phyloP scores from a whole-genome alignment of 1,284 basidiomycete species.

The Leccinum angustisporum region DNA sequence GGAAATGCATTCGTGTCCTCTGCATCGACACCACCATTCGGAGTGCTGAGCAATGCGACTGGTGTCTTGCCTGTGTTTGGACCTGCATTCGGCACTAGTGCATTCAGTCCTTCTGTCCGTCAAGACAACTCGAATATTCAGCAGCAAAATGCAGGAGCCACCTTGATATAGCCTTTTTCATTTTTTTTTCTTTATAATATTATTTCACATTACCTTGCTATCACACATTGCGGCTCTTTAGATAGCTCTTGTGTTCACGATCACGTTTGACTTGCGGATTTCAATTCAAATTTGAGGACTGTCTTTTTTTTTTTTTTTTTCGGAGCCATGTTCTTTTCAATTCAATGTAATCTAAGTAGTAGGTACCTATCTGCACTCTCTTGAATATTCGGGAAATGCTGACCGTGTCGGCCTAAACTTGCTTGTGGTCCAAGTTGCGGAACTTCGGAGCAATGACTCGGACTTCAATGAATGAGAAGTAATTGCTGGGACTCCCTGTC shows the following conservation, averaged over 20 bases:
- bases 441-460: too few species aligned
- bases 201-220: background rate
- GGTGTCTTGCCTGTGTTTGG: conserved; percentile 10
- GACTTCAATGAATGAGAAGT: too few species aligned
- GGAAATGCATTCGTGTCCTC: conserved; percentile 20
- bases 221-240: background rate
- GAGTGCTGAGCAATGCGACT: conserved; percentile 13
- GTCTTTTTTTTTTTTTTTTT: background rate
- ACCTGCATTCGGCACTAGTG: conserved; percentile 15
- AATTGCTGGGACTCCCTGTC: too few species aligned
- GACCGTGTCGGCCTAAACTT: too few species aligned
- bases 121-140: conserved; percentile 29
- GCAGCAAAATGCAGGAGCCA: conserved; percentile 36
- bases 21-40: conserved; percentile 28
- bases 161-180: conserved; percentile 38
- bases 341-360: conserved; percentile 28
- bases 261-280: conserved; percentile 13
- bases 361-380: too few species aligned
- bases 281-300: conserved; percentile 1
- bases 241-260: background rate
- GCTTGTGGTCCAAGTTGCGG: too few species aligned
- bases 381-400: too few species aligned
- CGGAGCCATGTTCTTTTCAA: conserved; percentile 7
- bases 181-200: conserved; percentile 6
- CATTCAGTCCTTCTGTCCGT: conserved; percentile 16